Base-by-base conservation (phyloP, 441 rosid species). In the Francoa sonchifolia region DNA sequence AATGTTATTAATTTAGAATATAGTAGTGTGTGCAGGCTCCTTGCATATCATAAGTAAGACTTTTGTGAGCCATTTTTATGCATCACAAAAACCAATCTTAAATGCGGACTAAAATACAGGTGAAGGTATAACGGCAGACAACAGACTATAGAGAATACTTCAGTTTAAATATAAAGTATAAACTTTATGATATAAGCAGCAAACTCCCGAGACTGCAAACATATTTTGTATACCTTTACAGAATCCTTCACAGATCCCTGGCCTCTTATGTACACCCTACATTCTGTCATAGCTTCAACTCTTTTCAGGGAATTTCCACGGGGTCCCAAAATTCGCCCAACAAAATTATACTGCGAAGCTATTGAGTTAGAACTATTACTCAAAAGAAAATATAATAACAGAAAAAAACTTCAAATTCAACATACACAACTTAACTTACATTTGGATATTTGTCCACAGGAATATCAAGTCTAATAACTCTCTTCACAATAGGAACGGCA, bases 261-360 rank as follows among this genome's bases (percentile, higher is more conserved):
- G 57, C 99, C 99, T 65, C 93, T 71, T 39, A 86, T 86, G 61
- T 72, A 85, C 33, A 90, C 95, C 58, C 93, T 71, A 57, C 95
- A 85, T 39, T 73, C 76, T 17, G 90, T 82, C 74, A 67, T 29
- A 21, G 75, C 77, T 62, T 90, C 99, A 33, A 85, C 89, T 68
- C 96, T 74, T 68, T 90, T 90, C 46, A 90, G 71, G 57, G 96
- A 90, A 67, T 90, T 85, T 29, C 99, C 99, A 6, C 99, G 79
- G 7, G 96, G 96, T 49, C 96, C 99, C 60, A 90, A 66, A 63
- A 90, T 74, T 47, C 95, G 69, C 28, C 99, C 99, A 53, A 86
- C 96, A 66, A 90, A 90, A 61, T 90, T 82, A 48, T 62, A 85
- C 96, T 85, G 89, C 60, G 23, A 67, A 16, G 35, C 5, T 38